Evolutionary conservation across 2,329 filamentous ascomycete genomes (phyloP), one percentile per base, ranked within the genome.

Genomic region (Trichoderma semiorbis): DNA sequence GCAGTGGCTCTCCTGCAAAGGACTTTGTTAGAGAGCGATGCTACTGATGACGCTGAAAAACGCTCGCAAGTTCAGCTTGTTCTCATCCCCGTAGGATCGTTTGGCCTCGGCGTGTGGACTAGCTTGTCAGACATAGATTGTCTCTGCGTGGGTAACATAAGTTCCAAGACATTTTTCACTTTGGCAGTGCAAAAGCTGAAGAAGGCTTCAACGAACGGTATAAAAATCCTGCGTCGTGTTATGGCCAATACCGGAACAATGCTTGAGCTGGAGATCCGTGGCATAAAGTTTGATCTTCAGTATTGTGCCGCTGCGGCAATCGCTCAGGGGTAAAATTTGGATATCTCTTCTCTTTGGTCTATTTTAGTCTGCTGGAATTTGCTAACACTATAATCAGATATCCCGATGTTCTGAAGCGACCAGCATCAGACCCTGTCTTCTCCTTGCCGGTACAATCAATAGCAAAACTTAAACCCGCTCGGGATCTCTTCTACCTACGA

Each of bases 81-180:
- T 1, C 76, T 92, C 8, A 83, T 88, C 7, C 84, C 90, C 0
- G 88, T 92, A n/a, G 91, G 90, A 0, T 92, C 90, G 0, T 91
- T 90, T 75, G 88, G 87, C 3, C 80, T 92, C 3, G 87, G 86
- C 11, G 86, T 90, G 3, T 92, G 90, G 88, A 88, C 87, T 1
- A 76, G 81, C 2, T 78, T 83, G 0, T 92, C 90, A 1, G 89
- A 92, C 74, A 84, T 93, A 7, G 89, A 93, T 78, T 90, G 89
- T 75, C 83, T 92, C 7, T 91, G 86, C 74, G 87, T 92, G 73
- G 89, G 90, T 1, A 84, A 86, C 26, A 88, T 91, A 71, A 89
- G 88, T 76, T 81, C 88, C 1, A 84, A 83, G 72, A 88, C 85
- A 0, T 92, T 92, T 78, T 91, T 92, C 76, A 78, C 86, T 11